Evolutionary conservation across 73 alveolate species (phyloP), one percentile per base, ranked within the genome.

Genomic region (Paramecium octaurelia): DNA sequence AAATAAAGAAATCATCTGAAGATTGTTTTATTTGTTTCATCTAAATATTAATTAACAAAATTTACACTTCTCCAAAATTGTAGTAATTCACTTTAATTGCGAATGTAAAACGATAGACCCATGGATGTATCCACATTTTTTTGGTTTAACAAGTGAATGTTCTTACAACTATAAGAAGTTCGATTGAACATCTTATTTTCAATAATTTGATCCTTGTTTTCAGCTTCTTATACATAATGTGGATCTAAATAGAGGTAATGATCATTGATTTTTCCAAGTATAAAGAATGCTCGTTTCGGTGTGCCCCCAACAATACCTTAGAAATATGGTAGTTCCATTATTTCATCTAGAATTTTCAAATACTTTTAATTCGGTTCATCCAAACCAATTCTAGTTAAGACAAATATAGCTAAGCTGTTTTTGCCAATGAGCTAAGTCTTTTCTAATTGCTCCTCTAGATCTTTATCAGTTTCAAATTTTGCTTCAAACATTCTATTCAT

Each of bases 211-310:
- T 89, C 70, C 50, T 71, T 34, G 27, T 24, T 89, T 12, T 84
- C 48, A 43, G 60, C 58, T 59, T 89, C 94, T 50, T 89, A 71
- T 9, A 89, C 94, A 89, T 89, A 89, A 46, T 89, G 94, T 31
- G 94, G 94, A 70, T 89, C 94, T 71, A 89, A 89, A 38, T 89
- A 89, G 20, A 89, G 71, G 10, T 70, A 89, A 18, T 89, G 85
- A 70, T 89, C 94, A 50, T 42, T 83, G 5, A 89, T 70, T 71
- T 86, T 89, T 21, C 94, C 94, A n/a, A 89, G 40, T 34, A 89
- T 70, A 40, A 44, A 89, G 8, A 89, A 73, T 8, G 94, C 94
- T 24, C 84, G 43, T 70, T 89, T 71, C 8, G 94, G 94, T 44
- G 80, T 71, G 16, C 94, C 94, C 31, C 94, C 94, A 12, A 89